phyloP scores from a whole-genome alignment of 2,329 filamentous ascomycete genomes.

The Aspergillus thermomutatus region DNA sequence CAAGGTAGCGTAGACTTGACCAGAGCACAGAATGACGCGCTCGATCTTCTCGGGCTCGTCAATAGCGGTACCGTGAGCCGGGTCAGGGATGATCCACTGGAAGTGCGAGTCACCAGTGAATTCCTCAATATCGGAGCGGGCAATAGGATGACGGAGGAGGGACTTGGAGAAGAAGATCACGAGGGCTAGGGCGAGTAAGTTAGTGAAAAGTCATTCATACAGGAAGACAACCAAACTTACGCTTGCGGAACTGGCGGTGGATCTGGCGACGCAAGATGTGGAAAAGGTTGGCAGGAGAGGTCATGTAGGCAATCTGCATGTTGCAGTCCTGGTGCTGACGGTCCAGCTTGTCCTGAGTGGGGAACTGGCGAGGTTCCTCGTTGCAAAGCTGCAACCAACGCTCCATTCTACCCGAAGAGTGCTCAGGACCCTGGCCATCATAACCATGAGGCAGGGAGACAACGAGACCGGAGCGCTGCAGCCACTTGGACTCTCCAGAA shows the following conservation, averaged over 20 bases:
- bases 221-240: constrained; percentile 53
- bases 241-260: constrained; percentile 99
- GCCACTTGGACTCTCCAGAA: constrained; percentile 97
- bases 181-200: constrained; percentile 58
- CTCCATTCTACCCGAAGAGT: constrained; percentile 96
- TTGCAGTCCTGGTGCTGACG: constrained; percentile 99
- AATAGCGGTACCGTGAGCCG: constrained; percentile 74
- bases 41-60: constrained; percentile 82
- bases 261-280: constrained; percentile 95
- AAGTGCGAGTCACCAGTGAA: constrained; percentile 91
- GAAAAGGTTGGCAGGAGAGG: constrained; percentile 93
- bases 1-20: constrained; percentile 88
- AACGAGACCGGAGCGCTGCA: constrained; percentile 94
- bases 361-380: constrained; percentile 93
- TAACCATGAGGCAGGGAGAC: constrained; percentile 97
- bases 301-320: constrained; percentile 98
- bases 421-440: constrained; percentile 96
- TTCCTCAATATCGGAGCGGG: constrained; percentile 84
- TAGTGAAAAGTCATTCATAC: not conserved
- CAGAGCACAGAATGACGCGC: constrained; percentile 89
- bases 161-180: constrained; percentile 99
- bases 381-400: constrained; percentile 96
- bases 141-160: constrained; percentile 87
- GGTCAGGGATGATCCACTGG: constrained; percentile 92
- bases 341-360: constrained; percentile 79